Percentiles rank a stretch among this genome's conserved stretches.
phyloP scores from a whole-genome alignment of 2,329 filamentous ascomycete species.

The Epichloe sibirici region DNA sequence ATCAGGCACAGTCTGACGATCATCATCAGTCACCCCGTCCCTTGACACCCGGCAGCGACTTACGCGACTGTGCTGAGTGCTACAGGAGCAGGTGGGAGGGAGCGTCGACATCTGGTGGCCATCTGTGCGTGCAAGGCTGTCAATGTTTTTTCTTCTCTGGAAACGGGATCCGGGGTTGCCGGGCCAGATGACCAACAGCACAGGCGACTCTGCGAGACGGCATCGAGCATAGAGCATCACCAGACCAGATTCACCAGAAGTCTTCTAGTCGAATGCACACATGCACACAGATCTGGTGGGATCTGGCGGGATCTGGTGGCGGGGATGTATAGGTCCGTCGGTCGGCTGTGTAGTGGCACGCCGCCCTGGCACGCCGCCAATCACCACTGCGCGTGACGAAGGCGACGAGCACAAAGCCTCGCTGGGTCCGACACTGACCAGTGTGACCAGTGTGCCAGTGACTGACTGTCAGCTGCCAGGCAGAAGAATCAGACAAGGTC shows the following conservation, averaged over 20 bases:
- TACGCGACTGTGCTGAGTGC: too few relatives aligned
- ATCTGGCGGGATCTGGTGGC: not conserved
- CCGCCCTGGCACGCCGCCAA: not conserved
- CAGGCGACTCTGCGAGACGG: not conserved
- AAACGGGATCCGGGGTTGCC: too few relatives aligned
- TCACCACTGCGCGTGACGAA: not conserved
- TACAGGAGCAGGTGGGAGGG: too few relatives aligned
- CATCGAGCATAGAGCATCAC: not conserved
- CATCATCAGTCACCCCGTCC: too few relatives aligned
- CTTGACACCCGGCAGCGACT: too few relatives aligned
- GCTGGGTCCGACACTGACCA: not conserved
- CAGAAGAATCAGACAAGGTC: not conserved
- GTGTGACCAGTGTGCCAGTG: too few relatives aligned
- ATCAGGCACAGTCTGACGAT: too few relatives aligned
- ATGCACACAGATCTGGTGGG: too few relatives aligned
- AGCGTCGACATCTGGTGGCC: too few relatives aligned
- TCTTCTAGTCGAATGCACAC: too few relatives aligned
- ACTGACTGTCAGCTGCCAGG: not conserved
- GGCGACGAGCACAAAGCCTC: not conserved
- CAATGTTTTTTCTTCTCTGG: too few relatives aligned
- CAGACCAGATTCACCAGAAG: too few relatives aligned
- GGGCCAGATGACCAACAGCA: not conserved
- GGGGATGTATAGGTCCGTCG: not conserved
- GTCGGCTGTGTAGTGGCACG: not conserved
- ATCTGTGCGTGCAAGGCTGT: not conserved